Percentiles rank a stretch among this genome's conserved stretches.
These are phyloP conservation scores for Kwoniella botswanensis DNA, from an alignment of 768 basidiomycete species.

Conservation along the genomic window DNA sequence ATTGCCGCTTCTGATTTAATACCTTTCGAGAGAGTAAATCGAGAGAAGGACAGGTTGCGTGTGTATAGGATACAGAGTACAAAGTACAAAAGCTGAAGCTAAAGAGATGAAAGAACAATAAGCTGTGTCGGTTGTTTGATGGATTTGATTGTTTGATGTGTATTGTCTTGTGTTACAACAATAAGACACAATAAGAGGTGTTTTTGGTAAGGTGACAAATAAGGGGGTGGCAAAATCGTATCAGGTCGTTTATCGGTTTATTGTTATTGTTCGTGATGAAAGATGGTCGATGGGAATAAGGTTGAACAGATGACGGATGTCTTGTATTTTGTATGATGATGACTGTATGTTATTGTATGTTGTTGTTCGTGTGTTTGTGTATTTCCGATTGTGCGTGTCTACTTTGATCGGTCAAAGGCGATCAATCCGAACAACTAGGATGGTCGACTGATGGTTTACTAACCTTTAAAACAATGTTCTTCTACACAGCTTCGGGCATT, in stretches of 20 bases:
- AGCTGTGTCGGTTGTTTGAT: neutral
- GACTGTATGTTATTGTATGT: neutral
- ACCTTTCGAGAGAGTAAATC: neutral
- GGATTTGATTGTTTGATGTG: too few species aligned
- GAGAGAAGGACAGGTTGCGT: neutral
- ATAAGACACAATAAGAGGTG: neutral
- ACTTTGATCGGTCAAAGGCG: constrained; percentile 4
- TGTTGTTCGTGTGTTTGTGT: constrained; percentile 2
- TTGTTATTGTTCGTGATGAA: too few species aligned
- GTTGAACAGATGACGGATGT: too few species aligned
- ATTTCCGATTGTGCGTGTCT: constrained; percentile 7
- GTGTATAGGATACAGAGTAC: neutral
- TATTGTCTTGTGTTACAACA: too few species aligned
- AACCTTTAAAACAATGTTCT: neutral
- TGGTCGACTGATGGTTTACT: too few species aligned
- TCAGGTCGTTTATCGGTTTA: too few species aligned
- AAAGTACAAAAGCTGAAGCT: neutral
- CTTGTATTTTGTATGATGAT: neutral
- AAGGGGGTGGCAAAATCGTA: neutral
- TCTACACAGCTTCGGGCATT: neutral
- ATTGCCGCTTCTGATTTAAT: constrained; percentile 19
- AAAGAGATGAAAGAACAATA: neutral
- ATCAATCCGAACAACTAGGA: neutral
- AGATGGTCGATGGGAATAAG: too few species aligned
- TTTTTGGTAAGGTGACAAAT: neutral